Base-by-base conservation (phyloP, 2,329 filamentous ascomycete genomes). In the Orbilia brochopaga region DNA sequence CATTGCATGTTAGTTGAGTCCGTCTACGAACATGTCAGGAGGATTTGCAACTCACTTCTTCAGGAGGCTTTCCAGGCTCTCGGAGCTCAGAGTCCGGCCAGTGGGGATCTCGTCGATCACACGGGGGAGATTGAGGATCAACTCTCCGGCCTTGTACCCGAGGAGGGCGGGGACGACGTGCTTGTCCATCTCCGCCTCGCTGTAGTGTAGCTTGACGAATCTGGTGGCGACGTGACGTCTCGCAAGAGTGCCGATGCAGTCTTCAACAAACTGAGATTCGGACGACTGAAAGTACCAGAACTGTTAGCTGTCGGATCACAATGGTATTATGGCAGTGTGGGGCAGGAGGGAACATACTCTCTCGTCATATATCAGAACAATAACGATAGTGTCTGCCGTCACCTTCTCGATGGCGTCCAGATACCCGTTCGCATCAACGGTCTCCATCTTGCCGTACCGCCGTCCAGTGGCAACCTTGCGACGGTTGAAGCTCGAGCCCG, bases 371-470 rank as follows among this genome's bases (percentile, higher is more conserved):
- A 99, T 92, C 81, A 93, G 95, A 27, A 99, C 94, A 1, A 97
- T 89, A 1, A 97, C 92, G 2, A 90, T 85, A 0, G 91, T 93
- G 52, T 93, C 90, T 53, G 87, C 81, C 42, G 87, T 84, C 2
- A 93, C 91, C 80, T 91, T 94, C 81, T 99, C 94, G 76, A 97
- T 91, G 62, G 93, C 92, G 79, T 97, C 92, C n/a, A 99, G 85
- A 77, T 96, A 99, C 17, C 92, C 94, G 74, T 89, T 83, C 6
- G 91, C 93, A 82, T 97, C 92, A 0, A 97, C 94, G 69, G 87
- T 85, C 73, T 92, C 89, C 74, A 97, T 82, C 11, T 85, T 85
- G 21, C 94, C 94, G 78, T 90, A 97, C 66, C 88, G 83, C 74
- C 90, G 83, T 74, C 89, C 85, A 76, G 88, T 92, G 0, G 91